Evolutionary conservation across 2,329 filamentous ascomycete genomes (phyloP), one percentile per base, ranked within the genome.

Genomic region (Chrysoporthe austroafricana): DNA sequence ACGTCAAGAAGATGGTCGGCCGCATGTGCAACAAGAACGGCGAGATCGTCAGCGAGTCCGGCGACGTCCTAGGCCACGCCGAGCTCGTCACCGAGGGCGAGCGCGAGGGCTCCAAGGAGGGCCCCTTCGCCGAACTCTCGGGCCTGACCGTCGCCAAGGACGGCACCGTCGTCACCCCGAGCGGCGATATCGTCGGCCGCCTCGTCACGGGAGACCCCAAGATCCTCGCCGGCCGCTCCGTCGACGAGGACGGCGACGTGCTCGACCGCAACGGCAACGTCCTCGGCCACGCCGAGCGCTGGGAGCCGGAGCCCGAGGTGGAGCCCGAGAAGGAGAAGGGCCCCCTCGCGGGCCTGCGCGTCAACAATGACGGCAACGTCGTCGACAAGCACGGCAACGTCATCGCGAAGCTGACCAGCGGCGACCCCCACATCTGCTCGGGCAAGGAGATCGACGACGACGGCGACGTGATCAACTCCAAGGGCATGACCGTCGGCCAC

Each of bases 201-300:
- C 84, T 95, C 50, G 82, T 86, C 3, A 86, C 88, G 59, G 93
- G 92, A 2, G 91, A 96, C 65, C 77, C 85, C 46, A 93, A 93
- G 84, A 82, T 84, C 63, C 85, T 96, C 0, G 87, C 90, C 48
- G 93, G 93, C 18, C 90, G 92, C 59, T 74, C 83, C 9, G 92
- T 96, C 21, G 93, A 96, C 67, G 90, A 93, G 70, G 92, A 96
- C 71, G 93, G 93, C 48, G 92, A 96, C 67, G 88, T 96, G 43
- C 83, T 91, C 66, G 93, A 96, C 81, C 89, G 88, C 77, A 94
- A 93, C 74, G 86, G 86, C 43, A 89, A 89, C 70, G 75, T 80
- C 0, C 76, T 89, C 2, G 86, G 85, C 39, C 84, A 85, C 69
- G 86, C 86, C 0, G 86, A 89, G 76, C 81, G 86, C 26, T 89